A percentile compares a stretch with the other conserved stretches of the same genome.
Conservation (phyloP, 2,329 filamentous ascomycete species). For the Botryosphaeria agaves region DNA sequence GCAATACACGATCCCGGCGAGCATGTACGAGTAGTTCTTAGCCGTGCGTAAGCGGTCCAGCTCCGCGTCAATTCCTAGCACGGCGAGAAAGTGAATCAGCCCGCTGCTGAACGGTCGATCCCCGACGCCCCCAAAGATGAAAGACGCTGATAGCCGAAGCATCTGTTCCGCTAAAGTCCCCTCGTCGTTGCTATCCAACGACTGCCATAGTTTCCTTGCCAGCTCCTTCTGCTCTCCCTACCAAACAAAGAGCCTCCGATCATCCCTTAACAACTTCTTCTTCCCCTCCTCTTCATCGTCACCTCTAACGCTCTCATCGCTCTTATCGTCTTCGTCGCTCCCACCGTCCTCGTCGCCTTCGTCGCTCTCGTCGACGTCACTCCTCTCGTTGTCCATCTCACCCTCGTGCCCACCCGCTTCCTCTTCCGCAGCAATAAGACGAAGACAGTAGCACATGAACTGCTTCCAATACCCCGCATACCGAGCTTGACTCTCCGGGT, state of each 20-base stretch:
- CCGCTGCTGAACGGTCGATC: conserved; percentile 4
- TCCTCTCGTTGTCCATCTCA: not conserved
- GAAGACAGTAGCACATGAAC: conserved; percentile 1
- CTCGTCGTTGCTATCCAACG: conserved; percentile 2
- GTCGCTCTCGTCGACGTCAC: not conserved
- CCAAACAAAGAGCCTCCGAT: conserved; percentile 3
- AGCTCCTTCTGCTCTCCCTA: conserved; percentile 1
- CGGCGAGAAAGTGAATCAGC: conserved; percentile 6
- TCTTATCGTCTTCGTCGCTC: not conserved
- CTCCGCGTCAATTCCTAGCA: conserved; percentile 5
- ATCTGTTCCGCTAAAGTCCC: not conserved
- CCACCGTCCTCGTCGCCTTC: not conserved
- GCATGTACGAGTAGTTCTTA: conserved; percentile 6
- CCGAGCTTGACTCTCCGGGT: conserved; percentile 6
- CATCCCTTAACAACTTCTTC: conserved; percentile 1
- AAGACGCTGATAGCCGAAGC: conserved; percentile 1
- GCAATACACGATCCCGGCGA: conserved; percentile 8
- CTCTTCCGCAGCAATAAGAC: conserved; percentile 2
- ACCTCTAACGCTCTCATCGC: not conserved
- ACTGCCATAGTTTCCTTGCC: conserved; percentile 5
- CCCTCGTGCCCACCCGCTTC: not conserved
- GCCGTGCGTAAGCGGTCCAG: conserved; percentile 2
- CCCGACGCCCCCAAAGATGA: conserved; percentile 4
- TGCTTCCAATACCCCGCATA: not conserved
- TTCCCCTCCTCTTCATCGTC: not conserved